Evolutionary conservation across 2,329 filamentous ascomycete genomes (phyloP).

Genomic region (Coniochaeta ligniaria): DNA sequence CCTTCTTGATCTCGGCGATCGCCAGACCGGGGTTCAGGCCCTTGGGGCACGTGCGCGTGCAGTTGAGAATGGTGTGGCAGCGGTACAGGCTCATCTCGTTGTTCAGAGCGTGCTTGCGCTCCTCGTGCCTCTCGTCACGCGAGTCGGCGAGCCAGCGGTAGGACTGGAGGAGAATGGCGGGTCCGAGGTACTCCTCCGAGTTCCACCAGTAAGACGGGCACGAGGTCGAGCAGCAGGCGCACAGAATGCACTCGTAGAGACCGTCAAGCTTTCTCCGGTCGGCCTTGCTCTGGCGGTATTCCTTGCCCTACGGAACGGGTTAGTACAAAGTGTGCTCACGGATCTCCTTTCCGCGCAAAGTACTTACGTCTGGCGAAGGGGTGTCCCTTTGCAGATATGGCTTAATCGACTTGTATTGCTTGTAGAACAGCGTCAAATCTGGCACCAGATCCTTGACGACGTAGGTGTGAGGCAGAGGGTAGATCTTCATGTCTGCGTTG

Average conservation of each 20-base stretch:
- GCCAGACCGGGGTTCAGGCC: constrained; percentile 91
- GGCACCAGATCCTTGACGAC: constrained; percentile 98
- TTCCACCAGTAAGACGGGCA: constrained; percentile 99
- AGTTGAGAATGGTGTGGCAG: constrained; percentile 99
- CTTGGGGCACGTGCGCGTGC: constrained; percentile 96
- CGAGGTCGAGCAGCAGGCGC: constrained; percentile 97
- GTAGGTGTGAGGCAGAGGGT: constrained; percentile 96
- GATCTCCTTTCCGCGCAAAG: no score
- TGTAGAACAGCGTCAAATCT: constrained; percentile 98
- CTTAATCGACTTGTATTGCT: constrained; percentile 99
- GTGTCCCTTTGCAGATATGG: constrained; percentile 93
- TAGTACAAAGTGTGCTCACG: background rate
- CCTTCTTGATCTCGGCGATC: constrained; percentile 98
- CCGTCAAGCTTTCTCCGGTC: constrained; percentile 97
- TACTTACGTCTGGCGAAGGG: constrained; percentile 70
- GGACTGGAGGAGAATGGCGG: constrained; percentile 91
- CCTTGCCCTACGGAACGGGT: constrained; percentile 60
- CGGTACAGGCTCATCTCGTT: constrained; percentile 99
- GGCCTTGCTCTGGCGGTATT: constrained; percentile 83
- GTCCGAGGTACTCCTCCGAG: constrained; percentile 94
- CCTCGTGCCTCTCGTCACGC: constrained; percentile 79
- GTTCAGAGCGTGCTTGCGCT: constrained; percentile 87
- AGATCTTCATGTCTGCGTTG: constrained; percentile 80
- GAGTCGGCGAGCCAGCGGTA: constrained; percentile 97
- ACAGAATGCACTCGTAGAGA: constrained; percentile 98